Percentiles rank a stretch among this genome's conserved stretches.
These are phyloP conservation scores for Reticulascus tulasneorum DNA, from an alignment of 2,329 filamentous ascomycete genomes.

Conservation along the genomic window DNA sequence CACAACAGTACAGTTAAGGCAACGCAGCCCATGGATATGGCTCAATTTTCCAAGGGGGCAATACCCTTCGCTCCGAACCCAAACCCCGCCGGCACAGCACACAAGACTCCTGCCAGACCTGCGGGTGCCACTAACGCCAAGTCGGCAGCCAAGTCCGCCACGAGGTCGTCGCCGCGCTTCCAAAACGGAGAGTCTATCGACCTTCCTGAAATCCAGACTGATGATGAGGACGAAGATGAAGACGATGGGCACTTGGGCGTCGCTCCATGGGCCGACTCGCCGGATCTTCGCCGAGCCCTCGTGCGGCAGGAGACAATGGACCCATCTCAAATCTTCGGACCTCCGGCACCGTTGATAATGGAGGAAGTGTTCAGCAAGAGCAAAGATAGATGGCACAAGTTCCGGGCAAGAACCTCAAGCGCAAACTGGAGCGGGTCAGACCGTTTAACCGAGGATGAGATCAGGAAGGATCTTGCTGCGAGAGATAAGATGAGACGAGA, in stretches of 20 bases:
- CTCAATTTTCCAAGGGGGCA: slow-evolving; percentile 81
- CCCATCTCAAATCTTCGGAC: slow-evolving; percentile 81
- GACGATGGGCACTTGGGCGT: slow-evolving; percentile 51
- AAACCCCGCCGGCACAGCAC: slow-evolving; percentile 49
- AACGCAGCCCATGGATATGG: slow-evolving; percentile 73
- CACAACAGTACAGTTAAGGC: slow-evolving; percentile 61
- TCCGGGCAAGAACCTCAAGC: slow-evolving; percentile 85
- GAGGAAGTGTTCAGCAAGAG: slow-evolving; percentile 94
- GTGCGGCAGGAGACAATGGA: slow-evolving; percentile 81
- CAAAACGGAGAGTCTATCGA: slow-evolving; percentile 87
- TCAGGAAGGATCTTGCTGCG: slow-evolving; percentile 72
- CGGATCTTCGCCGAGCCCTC: slow-evolving; percentile 72
- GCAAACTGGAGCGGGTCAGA: slow-evolving; percentile 91
- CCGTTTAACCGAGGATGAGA: slow-evolving; percentile 80
- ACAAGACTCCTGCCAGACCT: slow-evolving; percentile 67
- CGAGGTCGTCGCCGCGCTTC: slow-evolving; percentile 76
- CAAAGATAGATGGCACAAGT: slow-evolving; percentile 80
- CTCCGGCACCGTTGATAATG: slow-evolving; percentile 83
- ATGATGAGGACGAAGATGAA: slow-evolving; percentile 72
- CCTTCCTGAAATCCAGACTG: slow-evolving; percentile 91
- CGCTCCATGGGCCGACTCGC: slow-evolving; percentile 85
- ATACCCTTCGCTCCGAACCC: slow-evolving; percentile 81
- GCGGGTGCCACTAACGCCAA: slow-evolving; percentile 42
- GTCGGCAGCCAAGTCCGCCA: slow-evolving; percentile 53
- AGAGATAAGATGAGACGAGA: slow-evolving; percentile 76